These are phyloP conservation scores for Lyophyllum shimeji DNA, from an alignment of 768 basidiomycete genomes.

Conservation along the genomic window DNA sequence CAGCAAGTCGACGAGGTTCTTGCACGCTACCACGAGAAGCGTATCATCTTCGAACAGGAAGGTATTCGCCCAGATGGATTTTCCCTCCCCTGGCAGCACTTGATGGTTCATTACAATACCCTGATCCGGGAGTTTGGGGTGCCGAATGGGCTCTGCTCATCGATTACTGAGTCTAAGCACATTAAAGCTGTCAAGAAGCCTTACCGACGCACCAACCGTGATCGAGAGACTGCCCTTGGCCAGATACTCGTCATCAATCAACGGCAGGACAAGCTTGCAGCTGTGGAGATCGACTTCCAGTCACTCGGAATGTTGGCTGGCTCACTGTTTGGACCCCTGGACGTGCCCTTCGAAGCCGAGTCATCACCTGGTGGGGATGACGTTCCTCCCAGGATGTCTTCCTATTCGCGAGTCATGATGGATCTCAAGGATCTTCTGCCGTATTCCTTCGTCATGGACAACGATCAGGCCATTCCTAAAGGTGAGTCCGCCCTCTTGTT, in stretches of 20 bases:
- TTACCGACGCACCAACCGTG: conserved; percentile 15
- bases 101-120: not conserved
- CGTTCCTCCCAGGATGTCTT: conserved; percentile 33
- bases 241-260: not conserved
- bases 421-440: not conserved
- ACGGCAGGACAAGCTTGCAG: conserved; percentile 13
- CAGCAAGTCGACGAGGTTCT: conserved; percentile 18
- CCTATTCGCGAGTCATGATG: conserved; percentile 14
- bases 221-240: not conserved
- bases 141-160: conserved; percentile 29
- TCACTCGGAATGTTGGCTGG: not conserved
- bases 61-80: conserved; percentile 6
- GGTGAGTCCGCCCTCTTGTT: conserved; percentile 2
- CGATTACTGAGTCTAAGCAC: conserved; percentile 28
- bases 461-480: conserved; percentile 2
- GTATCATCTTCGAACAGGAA: conserved; percentile 20
- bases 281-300: not conserved
- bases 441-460: not conserved
- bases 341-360: too few species aligned
- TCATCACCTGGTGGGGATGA: too few species aligned
- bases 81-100: conserved; percentile 4
- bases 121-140: conserved; percentile 21
- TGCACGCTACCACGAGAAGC: conserved; percentile 21
- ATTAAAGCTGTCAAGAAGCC: conserved; percentile 17
- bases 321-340: not conserved